Evolutionary conservation across 2,329 filamentous ascomycete species (phyloP), one percentile per base, ranked within the genome.

Genomic region (Stachybotrys echinatus): DNA sequence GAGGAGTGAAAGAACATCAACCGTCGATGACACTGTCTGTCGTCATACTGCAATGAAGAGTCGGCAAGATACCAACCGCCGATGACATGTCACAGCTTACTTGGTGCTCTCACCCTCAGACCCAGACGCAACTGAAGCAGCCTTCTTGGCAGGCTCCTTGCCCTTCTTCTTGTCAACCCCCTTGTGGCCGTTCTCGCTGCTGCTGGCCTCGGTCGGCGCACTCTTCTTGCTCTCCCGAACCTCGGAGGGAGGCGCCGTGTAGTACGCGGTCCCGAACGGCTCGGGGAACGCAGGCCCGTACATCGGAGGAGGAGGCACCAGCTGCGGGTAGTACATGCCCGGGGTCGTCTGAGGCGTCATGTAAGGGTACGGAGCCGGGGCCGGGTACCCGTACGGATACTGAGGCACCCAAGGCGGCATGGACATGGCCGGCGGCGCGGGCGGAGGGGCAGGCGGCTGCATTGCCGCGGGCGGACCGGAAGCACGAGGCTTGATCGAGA

Each of bases 131-230:
- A 34, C 27, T 34, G 27, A 34, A 10, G 3, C 27, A 14, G 10
- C 14, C 27, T 34, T 8, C 27, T 34, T 8, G 10, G 27, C 27
- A 8, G 10, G 27, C 3, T 8, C 27, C 27, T 34, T 34, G 27
- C 27, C 27, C 5, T 34, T 34, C 10, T 14, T 34, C 17, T 74
- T 69, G n/a, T 74, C 75, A 2, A 85, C 64, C 0, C 69, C 67
- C 2, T 60, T 61, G 2, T 79, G 4, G 79, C 55, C 20, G 69
- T 69, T 69, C 12, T 75, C 69, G 31, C 87, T 62, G 1, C 64
- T 64, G 1, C 84, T 76, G 2, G 72, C 69, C 0, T 3, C 10
- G 27, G 27, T 14, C 10, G 10, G 5, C 14, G 10, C 27, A 14
- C 14, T 34, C 14, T 34, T 14, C 27, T 34, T 34, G 10, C 2